A percentile compares a stretch with the other conserved stretches of the same genome.
These are phyloP conservation scores for Durotheca rogersii DNA, from an alignment of 495 filamentous ascomycete genomes.

Conservation along the genomic window DNA sequence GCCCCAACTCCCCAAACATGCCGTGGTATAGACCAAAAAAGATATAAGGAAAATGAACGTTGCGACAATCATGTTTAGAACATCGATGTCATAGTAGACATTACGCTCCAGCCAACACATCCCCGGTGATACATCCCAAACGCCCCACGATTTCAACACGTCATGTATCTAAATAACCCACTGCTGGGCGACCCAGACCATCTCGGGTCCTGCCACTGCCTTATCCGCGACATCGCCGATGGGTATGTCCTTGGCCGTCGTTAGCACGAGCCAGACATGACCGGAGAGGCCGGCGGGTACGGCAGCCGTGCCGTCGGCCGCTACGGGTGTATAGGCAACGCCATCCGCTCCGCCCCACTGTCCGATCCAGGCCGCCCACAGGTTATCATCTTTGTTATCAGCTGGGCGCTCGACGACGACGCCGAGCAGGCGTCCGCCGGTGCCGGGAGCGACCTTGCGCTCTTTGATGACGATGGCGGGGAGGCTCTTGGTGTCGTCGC, in stretches of 20 bases:
- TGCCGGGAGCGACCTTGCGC: constrained; percentile 4
- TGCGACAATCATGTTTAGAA: too few relatives aligned
- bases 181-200: constrained; percentile 41
- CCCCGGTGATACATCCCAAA: too few relatives aligned
- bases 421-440: constrained; percentile 9
- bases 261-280: constrained; percentile 41
- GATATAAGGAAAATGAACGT: too few relatives aligned
- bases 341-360: constrained; percentile 41
- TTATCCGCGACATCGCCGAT: constrained; percentile 25
- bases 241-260: constrained; percentile 24
- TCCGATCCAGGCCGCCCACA: constrained; percentile 43
- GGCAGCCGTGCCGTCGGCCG: constrained; percentile 9
- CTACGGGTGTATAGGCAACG: constrained; percentile 36
- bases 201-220: constrained; percentile 42
- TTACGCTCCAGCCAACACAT: too few relatives aligned
- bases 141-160: too few relatives aligned
- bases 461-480: constrained; percentile 26
- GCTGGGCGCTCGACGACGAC: constrained; percentile 27
- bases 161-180: too few relatives aligned
- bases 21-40: too few relatives aligned
- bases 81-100: too few relatives aligned
- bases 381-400: constrained; percentile 8
- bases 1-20: too few relatives aligned
- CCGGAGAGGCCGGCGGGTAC: constrained; percentile 39
- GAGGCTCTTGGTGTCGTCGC: constrained; percentile 21